Base-by-base conservation (phyloP, 2,329 filamentous ascomycete species). In the Penicillium sp. region DNA sequence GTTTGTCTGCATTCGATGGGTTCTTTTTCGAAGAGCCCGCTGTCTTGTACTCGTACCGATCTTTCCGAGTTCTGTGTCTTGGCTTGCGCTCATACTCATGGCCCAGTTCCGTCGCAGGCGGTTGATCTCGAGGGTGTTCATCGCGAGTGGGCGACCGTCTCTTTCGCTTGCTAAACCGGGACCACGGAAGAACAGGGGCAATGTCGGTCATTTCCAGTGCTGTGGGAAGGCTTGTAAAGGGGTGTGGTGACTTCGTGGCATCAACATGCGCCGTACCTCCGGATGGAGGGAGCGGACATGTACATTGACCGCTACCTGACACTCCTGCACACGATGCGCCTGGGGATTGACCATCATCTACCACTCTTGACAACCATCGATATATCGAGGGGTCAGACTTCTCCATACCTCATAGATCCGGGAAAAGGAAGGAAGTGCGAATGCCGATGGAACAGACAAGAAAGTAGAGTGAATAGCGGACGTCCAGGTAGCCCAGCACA, bases 61-160 rank as follows among this genome's bases (percentile, higher is more conserved):
- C 78, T 22, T 75, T 69, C 45, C 75, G 78, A 14, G 81, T 85
- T 66, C 80, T 87, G 56, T 78, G 72, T 28, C 85, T 77, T 16
- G 76, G 68, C 41, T 73, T 73, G 60, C 76, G 83, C 48, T 81
- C 76, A 50, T 79, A 84, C 13, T 24, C 47, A 30, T 36, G 48
- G 39, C 22, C 18, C 11, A 25, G 40, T 18, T 35, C 31, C 9
- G 27, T 44, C 25, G 38, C 30, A n/a, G 2, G 7, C 20, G 11
- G 10, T 24, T 24, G 36, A 10, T 4, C 27, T 27, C n/a, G 46
- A n/a, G n/a, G 41, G 4, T 18, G 41, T 30, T 20, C 16, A 9
- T 36, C 8, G 33, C 33, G 33, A 11, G 16, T 36, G 7, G 33
- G 16, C 33, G 9, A 18, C 7, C 20, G 16, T 18, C 33, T 36